Evolutionary conservation across 495 filamentous ascomycete genomes (phyloP).

Genomic region (Talaromyces stipitatus): DNA sequence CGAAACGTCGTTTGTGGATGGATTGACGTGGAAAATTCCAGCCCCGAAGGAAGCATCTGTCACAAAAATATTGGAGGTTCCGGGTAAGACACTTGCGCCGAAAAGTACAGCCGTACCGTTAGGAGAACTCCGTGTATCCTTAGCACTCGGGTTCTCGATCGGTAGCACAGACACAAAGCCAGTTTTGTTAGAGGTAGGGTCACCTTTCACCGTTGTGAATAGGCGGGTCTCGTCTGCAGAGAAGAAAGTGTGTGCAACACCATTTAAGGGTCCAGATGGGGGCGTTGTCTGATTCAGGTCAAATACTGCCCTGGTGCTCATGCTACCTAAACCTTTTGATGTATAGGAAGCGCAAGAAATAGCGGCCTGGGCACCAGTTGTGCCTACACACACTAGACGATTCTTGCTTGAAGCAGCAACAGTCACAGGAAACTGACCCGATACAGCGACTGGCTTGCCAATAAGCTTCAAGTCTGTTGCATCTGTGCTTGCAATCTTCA

Average conservation of each 20-base stretch:
- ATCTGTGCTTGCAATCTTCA: constrained; percentile 38
- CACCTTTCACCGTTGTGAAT: constrained; percentile 50
- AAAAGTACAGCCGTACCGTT: constrained; percentile 48
- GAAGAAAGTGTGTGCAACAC: constrained; percentile 49
- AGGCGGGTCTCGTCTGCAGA: constrained; percentile 41
- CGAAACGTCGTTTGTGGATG: constrained; percentile 34
- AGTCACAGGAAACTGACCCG: constrained; percentile 50
- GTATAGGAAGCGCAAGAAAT: constrained; percentile 44
- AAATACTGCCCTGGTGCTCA: background rate
- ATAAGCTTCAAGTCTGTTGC: constrained; percentile 36
- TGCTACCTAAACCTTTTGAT: constrained; percentile 20
- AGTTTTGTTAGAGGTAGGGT: constrained; percentile 40
- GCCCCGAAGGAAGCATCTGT: constrained; percentile 51
- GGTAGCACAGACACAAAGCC: constrained; percentile 46
- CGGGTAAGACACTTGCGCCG: constrained; percentile 37
- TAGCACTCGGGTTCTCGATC: constrained; percentile 15
- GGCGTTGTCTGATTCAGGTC: constrained; percentile 20
- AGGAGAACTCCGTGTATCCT: constrained; percentile 28
- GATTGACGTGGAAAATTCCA: constrained; percentile 30
- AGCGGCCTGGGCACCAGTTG: constrained; percentile 44
- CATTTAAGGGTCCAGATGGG: constrained; percentile 45
- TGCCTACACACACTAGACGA: constrained; percentile 44
- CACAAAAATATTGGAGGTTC: constrained; percentile 33
- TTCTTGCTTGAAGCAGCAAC: constrained; percentile 43
- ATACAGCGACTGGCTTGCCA: constrained; percentile 31